Evolutionary conservation across 2,329 filamentous ascomycete genomes (phyloP).

Genomic region (Talaromyces pinophilus): DNA sequence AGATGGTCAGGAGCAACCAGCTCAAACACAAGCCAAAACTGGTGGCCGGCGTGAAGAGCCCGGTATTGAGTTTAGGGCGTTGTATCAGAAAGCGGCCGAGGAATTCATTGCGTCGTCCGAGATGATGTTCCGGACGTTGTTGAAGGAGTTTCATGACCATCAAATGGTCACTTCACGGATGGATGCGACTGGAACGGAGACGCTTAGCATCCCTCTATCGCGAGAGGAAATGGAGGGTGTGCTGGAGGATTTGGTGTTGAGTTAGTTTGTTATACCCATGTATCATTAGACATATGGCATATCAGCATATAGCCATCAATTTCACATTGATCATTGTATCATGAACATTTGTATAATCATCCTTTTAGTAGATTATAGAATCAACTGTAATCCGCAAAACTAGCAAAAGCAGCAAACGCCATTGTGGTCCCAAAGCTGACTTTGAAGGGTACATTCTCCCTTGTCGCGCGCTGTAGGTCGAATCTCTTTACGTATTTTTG

Average conservation of each 20-base stretch:
- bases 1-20: conserved; percentile 26
- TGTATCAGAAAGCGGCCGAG: conserved; percentile 95
- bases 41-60: conserved; percentile 40
- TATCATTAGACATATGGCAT: neutral
- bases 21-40: conserved; percentile 2
- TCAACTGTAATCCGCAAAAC: conserved; percentile 34
- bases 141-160: conserved; percentile 98
- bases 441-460: conserved; percentile 48
- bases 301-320: neutral
- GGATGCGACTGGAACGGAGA: conserved; percentile 80
- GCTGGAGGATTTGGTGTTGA: conserved; percentile 68
- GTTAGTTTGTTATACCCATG: conserved; percentile 28
- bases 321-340: neutral
- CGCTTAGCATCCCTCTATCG: conserved; percentile 80
- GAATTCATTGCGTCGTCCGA: conserved; percentile 97
- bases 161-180: conserved; percentile 92
- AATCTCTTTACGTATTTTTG: conserved; percentile 46
- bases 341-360: too few species aligned
- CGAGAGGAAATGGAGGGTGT: conserved; percentile 87
- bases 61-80: conserved; percentile 82
- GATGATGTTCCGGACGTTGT: conserved; percentile 87
- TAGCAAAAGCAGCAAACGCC: conserved; percentile 49
- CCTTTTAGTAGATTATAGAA: too few species aligned
- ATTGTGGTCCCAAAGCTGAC: conserved; percentile 49
- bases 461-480: conserved; percentile 41